phyloP scores from a whole-genome alignment of 768 basidiomycete species.

The Udeniomyces megalosporus region DNA sequence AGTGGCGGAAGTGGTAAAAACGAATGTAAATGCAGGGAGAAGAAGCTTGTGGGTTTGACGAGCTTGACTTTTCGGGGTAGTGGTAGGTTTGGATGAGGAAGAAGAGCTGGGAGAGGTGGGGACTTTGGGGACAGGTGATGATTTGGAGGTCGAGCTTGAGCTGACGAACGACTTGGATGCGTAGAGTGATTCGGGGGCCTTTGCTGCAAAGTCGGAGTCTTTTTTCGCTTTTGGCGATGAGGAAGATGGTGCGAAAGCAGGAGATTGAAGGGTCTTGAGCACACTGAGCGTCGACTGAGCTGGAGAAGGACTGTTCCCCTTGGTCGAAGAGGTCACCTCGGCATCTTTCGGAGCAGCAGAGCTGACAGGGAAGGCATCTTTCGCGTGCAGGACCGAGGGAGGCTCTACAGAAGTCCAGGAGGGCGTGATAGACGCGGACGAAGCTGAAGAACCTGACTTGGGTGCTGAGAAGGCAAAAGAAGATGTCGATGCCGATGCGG shows the following conservation, averaged over 20 bases:
- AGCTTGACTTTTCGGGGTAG: too few relatives aligned
- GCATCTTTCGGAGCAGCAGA: not conserved
- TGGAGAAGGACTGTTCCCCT: not conserved
- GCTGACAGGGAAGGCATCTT: not conserved
- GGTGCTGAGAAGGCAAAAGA: not conserved
- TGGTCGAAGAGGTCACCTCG: not conserved
- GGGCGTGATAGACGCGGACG: not conserved
- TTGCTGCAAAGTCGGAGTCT: not conserved
- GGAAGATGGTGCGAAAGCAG: not conserved
- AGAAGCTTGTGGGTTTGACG: too few relatives aligned
- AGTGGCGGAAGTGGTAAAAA: too few relatives aligned
- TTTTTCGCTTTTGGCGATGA: not conserved
- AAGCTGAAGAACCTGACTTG: too few relatives aligned
- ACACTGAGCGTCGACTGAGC: not conserved
- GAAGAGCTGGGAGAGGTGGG: not conserved
- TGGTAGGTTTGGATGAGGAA: not conserved
- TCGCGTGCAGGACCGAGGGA: not conserved
- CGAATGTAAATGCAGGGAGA: too few relatives aligned
- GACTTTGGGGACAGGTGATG: not conserved
- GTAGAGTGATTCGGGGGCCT: too few relatives aligned
- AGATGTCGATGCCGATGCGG: not conserved
- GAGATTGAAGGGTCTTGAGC: not conserved
- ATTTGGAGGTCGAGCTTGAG: not conserved
- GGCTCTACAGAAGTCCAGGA: slow-evolving; percentile 1
- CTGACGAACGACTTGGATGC: not conserved